phyloP scores from a whole-genome alignment of 768 basidiomycete species.

The Phlegmacium glaucopus region DNA sequence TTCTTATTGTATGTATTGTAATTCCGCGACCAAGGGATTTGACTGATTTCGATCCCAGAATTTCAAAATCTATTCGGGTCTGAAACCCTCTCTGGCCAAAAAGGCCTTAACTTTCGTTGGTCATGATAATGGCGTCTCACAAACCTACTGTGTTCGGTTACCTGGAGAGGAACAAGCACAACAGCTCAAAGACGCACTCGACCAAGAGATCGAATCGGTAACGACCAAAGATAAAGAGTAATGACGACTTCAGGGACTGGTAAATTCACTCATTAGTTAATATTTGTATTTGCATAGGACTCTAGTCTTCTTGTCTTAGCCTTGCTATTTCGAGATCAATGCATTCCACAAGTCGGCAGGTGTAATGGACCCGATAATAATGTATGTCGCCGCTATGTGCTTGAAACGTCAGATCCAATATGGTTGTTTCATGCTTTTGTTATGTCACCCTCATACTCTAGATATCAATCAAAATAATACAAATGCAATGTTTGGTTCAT shows the following conservation, averaged over 20 bases:
- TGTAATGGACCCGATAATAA: too few species aligned
- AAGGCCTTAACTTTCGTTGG: conserved; percentile 65
- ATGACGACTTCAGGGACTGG: not conserved
- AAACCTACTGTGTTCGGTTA: conserved; percentile 60
- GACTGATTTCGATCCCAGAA: conserved; percentile 46
- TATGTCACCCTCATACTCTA: too few species aligned
- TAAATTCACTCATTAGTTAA: too few species aligned
- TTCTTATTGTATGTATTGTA: conserved; percentile 56
- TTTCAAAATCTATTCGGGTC: conserved; percentile 60
- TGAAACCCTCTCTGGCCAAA: conserved; percentile 51
- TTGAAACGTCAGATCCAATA: too few species aligned
- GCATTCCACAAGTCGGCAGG: too few species aligned
- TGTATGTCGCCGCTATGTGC: too few species aligned
- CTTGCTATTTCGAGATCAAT: too few species aligned
- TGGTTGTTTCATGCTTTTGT: conserved; percentile 5
- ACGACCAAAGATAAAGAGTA: conserved; percentile 29
- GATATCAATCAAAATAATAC: conserved; percentile 13
- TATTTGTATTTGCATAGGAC: too few species aligned
- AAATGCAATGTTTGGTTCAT: conserved; percentile 15
- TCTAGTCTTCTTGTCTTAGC: too few species aligned
- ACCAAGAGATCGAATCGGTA: conserved; percentile 56
- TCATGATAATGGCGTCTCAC: conserved; percentile 56
- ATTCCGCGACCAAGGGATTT: conserved; percentile 1
- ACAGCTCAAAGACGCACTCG: conserved; percentile 55
- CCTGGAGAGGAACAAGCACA: conserved; percentile 56